These are phyloP conservation scores for Pisolithus albus DNA, from an alignment of 768 basidiomycete species.

Conservation along the genomic window DNA sequence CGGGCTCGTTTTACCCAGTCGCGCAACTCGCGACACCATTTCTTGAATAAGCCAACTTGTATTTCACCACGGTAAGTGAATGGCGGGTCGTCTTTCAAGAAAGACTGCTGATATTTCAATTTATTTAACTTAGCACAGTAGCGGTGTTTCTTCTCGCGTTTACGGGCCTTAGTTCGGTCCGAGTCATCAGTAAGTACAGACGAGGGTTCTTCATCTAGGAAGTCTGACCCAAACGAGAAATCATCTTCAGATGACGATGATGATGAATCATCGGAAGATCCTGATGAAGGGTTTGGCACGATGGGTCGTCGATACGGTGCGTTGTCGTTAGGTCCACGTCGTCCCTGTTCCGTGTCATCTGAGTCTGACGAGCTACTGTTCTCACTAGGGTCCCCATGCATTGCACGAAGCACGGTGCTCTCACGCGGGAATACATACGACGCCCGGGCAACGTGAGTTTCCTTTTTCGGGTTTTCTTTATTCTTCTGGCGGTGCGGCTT, in stretches of 20 bases:
- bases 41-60: neutral
- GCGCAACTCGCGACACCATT: slow-evolving; percentile 3
- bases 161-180: neutral
- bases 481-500: neutral
- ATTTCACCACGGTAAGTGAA: slow-evolving; percentile 8
- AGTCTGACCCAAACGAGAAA: neutral
- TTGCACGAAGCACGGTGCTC: neutral
- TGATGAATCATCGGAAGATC: neutral
- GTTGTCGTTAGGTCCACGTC: too few relatives aligned
- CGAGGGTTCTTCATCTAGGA: neutral
- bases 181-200: neutral
- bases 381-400: neutral
- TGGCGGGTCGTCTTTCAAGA: slow-evolving; percentile 7
- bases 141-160: neutral
- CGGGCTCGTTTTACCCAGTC: slow-evolving; percentile 3
- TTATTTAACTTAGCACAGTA: slow-evolving; percentile 3
- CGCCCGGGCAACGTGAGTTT: neutral
- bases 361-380: neutral
- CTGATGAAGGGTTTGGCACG: neutral
- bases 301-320: too few relatives aligned
- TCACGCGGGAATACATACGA: neutral
- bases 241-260: neutral
- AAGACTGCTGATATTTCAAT: slow-evolving; percentile 9
- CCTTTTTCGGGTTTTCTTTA: neutral
- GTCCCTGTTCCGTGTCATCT: too few relatives aligned